Base-by-base conservation (phyloP, 2,329 filamentous ascomycete genomes). In the Colletotrichum tofieldiae region DNA sequence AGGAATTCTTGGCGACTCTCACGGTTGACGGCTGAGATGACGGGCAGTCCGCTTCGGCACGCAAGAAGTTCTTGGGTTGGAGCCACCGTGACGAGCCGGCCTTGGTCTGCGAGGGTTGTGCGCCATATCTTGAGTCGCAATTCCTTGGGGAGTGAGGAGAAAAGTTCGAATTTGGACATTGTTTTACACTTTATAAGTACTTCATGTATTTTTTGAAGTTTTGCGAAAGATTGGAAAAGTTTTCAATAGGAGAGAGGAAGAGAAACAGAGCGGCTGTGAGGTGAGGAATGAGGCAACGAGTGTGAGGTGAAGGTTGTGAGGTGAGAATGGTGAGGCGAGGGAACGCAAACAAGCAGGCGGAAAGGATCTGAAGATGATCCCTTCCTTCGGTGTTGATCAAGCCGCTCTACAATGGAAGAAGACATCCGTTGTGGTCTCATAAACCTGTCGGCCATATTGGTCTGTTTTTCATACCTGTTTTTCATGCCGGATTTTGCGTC, bases 1-100 rank as follows among this genome's bases (percentile, higher is more conserved):
- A 60, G n/a, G 26, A 70, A 70, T 4, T 29, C 37, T 4, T 43
- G 8, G n/a, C 67, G 63, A n/a, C 67, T 70, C 32, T 70, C 62
- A 12, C 14, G 29, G 47, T 66, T 65, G 37, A 70, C 23, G 1
- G 51, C 26, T 6, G 29, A 70, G 16, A 65, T 52, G 45, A 32
- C 62, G 54, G 67, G 54, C n/a, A 29, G 39, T 5, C 55, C 37
- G 35, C 62, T 49, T 12, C 18, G 54, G 55, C 55, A 32, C 16
- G 45, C 41, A 14, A 45, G 35, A 2, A 12, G 62, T 18, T 70
- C 67, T 4, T 11, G 11, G 12, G 9, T 14, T 37, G 62, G 67
- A 20, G 47, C n/a, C 7, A 59, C 37, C 3, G 37, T 45, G 14
- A 70, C 67, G 29, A 70, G 37, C 14, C 64, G n/a, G 18, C 37